phyloP scores from a whole-genome alignment of 225 moss, liverwort and hornwort species.

The Sphagnum tenellum region DNA sequence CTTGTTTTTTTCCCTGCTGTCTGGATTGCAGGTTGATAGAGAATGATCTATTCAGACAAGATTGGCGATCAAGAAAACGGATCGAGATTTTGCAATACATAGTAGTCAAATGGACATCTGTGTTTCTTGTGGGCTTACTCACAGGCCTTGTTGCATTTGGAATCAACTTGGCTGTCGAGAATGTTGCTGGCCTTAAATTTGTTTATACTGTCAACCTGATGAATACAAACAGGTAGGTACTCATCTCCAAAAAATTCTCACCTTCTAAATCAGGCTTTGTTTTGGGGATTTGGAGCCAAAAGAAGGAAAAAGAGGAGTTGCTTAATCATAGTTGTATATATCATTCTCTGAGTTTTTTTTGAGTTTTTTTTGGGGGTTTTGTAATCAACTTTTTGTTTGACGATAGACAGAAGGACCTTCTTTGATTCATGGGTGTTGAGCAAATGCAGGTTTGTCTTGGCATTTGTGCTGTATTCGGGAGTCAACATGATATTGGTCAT shows the following conservation, averaged over 20 bases:
- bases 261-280: too few species aligned
- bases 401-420: too few species aligned
- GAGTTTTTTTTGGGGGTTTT: too few species aligned
- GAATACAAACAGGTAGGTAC: constrained; percentile 8
- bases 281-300: too few species aligned
- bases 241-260: too few species aligned
- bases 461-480: constrained; percentile 21
- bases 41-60: constrained; percentile 40
- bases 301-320: too few species aligned
- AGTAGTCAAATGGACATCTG: constrained; percentile 39
- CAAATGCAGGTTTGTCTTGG: constrained; percentile 16
- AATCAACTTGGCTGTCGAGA: constrained; percentile 47
- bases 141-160: constrained; percentile 32
- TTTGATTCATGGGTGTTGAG: too few species aligned
- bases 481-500: constrained; percentile 22
- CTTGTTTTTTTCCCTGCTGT: too few species aligned
- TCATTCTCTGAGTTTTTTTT: too few species aligned
- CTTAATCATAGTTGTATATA: too few species aligned
- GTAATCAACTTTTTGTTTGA: too few species aligned
- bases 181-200: constrained; percentile 34
- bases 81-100: constrained; percentile 38
- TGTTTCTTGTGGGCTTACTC: constrained; percentile 26
- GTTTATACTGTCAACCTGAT: constrained; percentile 10
- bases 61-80: constrained; percentile 42
- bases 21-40: constrained; percentile 34